Base-by-base conservation (phyloP, 1,284 basidiomycete genomes). In the Puccinia coronata region DNA sequence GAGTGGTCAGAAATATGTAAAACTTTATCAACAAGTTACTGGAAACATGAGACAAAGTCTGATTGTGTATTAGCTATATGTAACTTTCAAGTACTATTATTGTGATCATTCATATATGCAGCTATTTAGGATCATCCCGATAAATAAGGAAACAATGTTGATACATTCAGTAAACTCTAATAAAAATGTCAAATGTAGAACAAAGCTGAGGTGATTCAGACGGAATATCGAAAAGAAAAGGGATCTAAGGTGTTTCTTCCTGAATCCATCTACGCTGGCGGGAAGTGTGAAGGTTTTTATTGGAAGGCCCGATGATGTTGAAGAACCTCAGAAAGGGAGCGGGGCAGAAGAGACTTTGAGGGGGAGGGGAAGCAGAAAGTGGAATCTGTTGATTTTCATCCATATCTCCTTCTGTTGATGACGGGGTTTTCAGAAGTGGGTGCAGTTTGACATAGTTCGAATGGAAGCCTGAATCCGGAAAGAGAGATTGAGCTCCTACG, bases 401-500 rank as follows among this genome's bases (percentile, higher is more conserved):
- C 34, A 18, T 31, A 14, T 59, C 57, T 63, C 34, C 59, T 63
- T 34, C 2, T 63, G 59, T 3, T 31, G 28, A 47, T 47, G 43
- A 47, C 16, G 43, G 5, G 57, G 28, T 36, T 2, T 63, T 36
- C 18, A 31, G 6, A 20, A 23, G 59, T 18, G 59, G 59, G 23
- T 63, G 59, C 16, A 63, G 59, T 39, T 63, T 63, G 6, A 63
- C 4, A n/a, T 63, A 77, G 63, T 65, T 77, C 23, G 74, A 65
- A 65, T 77, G 74, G 34, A 77, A 77, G 6, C 59, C 57, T 8
- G 36, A 28, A 65, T 77, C 59, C 6, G 74, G 74, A 36, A 77
- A 77, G 14, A 59, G 18, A n/a, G 74, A 77, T 49, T 65, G 53
- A 20, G 39, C 53, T 25, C 74, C 74, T 31, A 77, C 74, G 31